Evolutionary conservation across 2,329 filamentous ascomycete genomes (phyloP), one percentile per base, ranked within the genome.

Genomic region (Calonectria leucothoes): DNA sequence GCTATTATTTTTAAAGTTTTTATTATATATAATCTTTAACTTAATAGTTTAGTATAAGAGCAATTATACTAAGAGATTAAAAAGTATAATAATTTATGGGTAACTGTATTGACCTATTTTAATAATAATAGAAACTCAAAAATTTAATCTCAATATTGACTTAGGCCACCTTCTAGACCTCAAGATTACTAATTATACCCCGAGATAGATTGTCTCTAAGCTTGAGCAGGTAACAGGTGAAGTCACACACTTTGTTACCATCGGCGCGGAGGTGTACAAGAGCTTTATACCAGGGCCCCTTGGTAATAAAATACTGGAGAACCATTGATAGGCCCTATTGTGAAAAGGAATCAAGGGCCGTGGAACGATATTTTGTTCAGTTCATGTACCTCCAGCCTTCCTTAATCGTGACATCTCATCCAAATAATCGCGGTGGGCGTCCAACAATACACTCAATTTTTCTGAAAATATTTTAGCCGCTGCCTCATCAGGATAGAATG

Each of bases 401-500:
- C 29, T 65, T 4, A 82, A 8, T 81, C 80, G 81, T 0, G 81
- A 77, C 25, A 82, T 80, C 33, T 82, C 81, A 2, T 80, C 79
- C 7, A 74, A n/a, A 0, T 77, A 75, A 63, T 82, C 82, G 2
- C 81, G 52, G 57, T 82, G 82, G 0, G 79, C 79, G 2, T 81
- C 72, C 15, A 82, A 82, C 17, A 82, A 48, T 0, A 80, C 81
- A 69, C 82, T 82, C 0, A 81, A 82, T 66, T 81, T 81, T 0
- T 80, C 81, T 0, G 80, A 79, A 25, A 82, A 82, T 31, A 82
- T 76, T 10, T 68, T 76, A 0, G 76, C 73, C 8, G 81, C 81
- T 4, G 37, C 74, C 7, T 74, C 37, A 25, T 82, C 81, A 0
- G 76, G 75, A 52, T 82, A 82, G 0, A 65, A 33, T 1, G 79